These are phyloP conservation scores for Ogataea methylovora DNA, from an alignment of 805 yeast genomes.

Conservation along the genomic window DNA sequence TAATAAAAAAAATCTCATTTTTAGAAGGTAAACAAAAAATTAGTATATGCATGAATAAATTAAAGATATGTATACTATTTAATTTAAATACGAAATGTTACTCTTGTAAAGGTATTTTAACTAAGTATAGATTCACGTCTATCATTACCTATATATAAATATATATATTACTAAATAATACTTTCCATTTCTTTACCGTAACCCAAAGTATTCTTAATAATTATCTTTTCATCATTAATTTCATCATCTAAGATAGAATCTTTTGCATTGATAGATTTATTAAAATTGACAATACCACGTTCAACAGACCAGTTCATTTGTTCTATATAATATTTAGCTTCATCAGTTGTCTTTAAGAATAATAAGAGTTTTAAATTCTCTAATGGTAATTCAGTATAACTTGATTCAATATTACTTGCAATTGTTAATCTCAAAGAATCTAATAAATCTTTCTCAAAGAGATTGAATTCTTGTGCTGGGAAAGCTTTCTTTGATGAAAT, in stretches of 20 bases:
- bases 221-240: slow-evolving; percentile 33
- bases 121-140: too few relatives aligned
- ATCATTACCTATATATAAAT: too few relatives aligned
- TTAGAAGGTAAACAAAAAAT: too few relatives aligned
- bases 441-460: slow-evolving; percentile 69
- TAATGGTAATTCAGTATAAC: slow-evolving; percentile 70
- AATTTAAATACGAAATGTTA: too few relatives aligned
- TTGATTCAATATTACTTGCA: slow-evolving; percentile 72
- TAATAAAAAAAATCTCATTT: too few relatives aligned
- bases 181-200: slow-evolving; percentile 92
- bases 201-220: slow-evolving; percentile 66
- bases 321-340: slow-evolving; percentile 46
- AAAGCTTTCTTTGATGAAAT: slow-evolving; percentile 44
- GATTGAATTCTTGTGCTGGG: slow-evolving; percentile 66
- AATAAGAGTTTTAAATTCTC: slow-evolving; percentile 77
- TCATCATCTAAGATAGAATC: slow-evolving; percentile 14
- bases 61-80: too few relatives aligned
- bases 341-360: slow-evolving; percentile 49
- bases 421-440: slow-evolving; percentile 81
- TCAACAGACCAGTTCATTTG: slow-evolving; percentile 52
- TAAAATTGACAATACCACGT: slow-evolving; percentile 44
- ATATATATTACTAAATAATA: too few relatives aligned
- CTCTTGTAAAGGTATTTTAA: too few relatives aligned
- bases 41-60: too few relatives aligned
- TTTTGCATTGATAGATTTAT: slow-evolving; percentile 4